These are phyloP conservation scores for Sporisorium exsertum DNA, from an alignment of 1,284 basidiomycete species.

Conservation along the genomic window DNA sequence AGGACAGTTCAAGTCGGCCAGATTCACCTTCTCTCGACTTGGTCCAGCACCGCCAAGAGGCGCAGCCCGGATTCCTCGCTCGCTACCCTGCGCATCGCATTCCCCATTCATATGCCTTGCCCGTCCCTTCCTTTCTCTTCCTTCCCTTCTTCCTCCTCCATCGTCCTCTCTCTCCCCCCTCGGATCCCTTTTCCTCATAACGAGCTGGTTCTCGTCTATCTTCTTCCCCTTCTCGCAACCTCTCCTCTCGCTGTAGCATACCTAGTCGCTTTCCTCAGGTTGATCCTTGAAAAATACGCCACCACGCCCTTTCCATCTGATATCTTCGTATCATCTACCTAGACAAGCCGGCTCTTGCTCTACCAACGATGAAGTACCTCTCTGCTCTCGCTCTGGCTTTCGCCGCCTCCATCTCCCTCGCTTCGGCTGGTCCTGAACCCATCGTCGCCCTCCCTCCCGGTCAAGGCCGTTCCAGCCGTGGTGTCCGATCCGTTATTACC, in stretches of 20 bases:
- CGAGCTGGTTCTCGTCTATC: conserved; percentile 44
- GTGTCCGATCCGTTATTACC: conserved; percentile 52
- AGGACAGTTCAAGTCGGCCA: background rate
- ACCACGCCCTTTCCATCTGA: background rate
- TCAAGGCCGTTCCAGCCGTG: conserved; percentile 44
- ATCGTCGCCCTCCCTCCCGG: conserved; percentile 40
- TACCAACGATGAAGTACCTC: conserved; percentile 45
- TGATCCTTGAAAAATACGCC: background rate
- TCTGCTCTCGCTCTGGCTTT: conserved; percentile 49
- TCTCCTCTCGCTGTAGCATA: conserved; percentile 6
- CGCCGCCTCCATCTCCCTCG: conserved; percentile 33
- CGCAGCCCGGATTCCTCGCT: conserved; percentile 22
- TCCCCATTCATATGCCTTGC: conserved; percentile 19
- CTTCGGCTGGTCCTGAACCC: conserved; percentile 30
- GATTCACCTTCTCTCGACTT: background rate
- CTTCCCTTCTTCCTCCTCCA: conserved; percentile 13
- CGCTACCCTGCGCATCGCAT: conserved; percentile 25
- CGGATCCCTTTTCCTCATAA: conserved; percentile 13
- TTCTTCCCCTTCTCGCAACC: conserved; percentile 3
- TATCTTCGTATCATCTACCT: no score
- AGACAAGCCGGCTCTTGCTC: conserved; percentile 5
- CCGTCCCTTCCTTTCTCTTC: conserved; percentile 12
- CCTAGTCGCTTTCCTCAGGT: background rate
- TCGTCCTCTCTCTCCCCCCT: conserved; percentile 7
- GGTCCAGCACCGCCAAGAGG: conserved; percentile 20